Conservation (phyloP, 108 stramenopile genomes). For the Skeletonema menzelii region DNA sequence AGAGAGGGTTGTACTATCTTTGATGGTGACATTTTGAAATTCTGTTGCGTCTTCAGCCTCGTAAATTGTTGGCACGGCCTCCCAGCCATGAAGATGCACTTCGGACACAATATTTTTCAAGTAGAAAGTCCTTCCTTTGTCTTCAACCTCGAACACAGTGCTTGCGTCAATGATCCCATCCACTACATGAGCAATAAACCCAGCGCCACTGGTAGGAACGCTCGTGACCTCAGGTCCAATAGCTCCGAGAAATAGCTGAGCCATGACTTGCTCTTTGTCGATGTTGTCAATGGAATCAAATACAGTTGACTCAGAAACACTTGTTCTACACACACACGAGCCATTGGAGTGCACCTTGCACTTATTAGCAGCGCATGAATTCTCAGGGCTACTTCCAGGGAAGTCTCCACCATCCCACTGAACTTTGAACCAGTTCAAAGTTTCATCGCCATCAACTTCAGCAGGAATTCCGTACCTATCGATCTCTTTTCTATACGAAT, state of each 20-base stretch:
- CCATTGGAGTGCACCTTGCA: slow-evolving; percentile 27
- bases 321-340: slow-evolving; percentile 53
- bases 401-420: slow-evolving; percentile 45
- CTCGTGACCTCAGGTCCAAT: slow-evolving; percentile 21
- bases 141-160: slow-evolving; percentile 60
- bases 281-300: slow-evolving; percentile 17
- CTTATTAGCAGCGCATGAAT: slow-evolving; percentile 33
- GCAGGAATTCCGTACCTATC: slow-evolving; percentile 17
- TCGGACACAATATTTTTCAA: slow-evolving; percentile 55
- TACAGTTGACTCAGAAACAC: slow-evolving; percentile 40
- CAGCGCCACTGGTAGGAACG: slow-evolving; percentile 12
- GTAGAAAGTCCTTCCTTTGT: slow-evolving; percentile 38
- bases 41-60: slow-evolving; percentile 37
- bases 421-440: slow-evolving; percentile 47
- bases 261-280: slow-evolving; percentile 16
- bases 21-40: slow-evolving; percentile 22
- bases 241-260: slow-evolving; percentile 44
- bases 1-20: background rate
- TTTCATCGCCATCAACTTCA: slow-evolving; percentile 35
- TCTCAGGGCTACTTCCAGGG: slow-evolving; percentile 36
- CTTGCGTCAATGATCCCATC: slow-evolving; percentile 28
- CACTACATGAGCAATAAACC: slow-evolving; percentile 27
- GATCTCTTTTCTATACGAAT: slow-evolving; percentile 8
- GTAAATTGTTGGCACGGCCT: slow-evolving; percentile 15
- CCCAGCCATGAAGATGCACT: slow-evolving; percentile 40